Base-by-base conservation (phyloP, 116 monocot species). In the Trichopus zeylanicus region DNA sequence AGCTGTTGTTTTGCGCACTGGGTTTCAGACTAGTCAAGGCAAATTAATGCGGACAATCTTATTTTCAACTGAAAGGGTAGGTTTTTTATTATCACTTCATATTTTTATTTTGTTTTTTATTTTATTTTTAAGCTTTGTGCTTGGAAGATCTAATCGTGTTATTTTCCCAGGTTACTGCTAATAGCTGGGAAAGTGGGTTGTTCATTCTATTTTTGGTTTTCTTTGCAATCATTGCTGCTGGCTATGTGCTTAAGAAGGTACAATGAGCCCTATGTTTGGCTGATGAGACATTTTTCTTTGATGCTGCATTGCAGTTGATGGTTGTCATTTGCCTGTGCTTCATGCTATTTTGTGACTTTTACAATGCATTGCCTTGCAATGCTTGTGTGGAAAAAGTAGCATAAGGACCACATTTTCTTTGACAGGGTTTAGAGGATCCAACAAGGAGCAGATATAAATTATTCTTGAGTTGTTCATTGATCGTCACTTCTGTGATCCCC, bases 381-480 rank as follows among this genome's bases (percentile, higher is more conserved):
- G 29, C 15, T 30, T 58, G 25, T 37, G 37, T 37, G 8, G 13
- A 42, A 42, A n/a, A 42, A n/a, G 18, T 16, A 42, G 13, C 16
- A 42, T n/a, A n/a, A 15, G 3, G 13, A 42, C 3, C 42, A 21
- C 23, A 30, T 54, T 60, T 60, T 24, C 20, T 19, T 27, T 68
- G 46, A n/a, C 64, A 98, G 97, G 97, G 97, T 27, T 51, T 98
- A 55, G 97, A 98, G 67, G 97, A 98, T 63, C 97, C 97, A 60
- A 98, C 91, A 29, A 87, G 97, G 80, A 98, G 91, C 53, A 98
- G 80, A 73, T 98, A 98, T 64, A 98, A 98, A 57, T 87, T 98
- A 47, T 85, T 98, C 30, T 75, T 98, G 66, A 91, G 91, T 64
- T 98, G 97, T 80, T 98, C 97, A 60, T 74, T 98, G 70, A 91